These are phyloP conservation scores for Trichoderma sp. DNA, from an alignment of 2,329 filamentous ascomycete genomes.

Conservation along the genomic window DNA sequence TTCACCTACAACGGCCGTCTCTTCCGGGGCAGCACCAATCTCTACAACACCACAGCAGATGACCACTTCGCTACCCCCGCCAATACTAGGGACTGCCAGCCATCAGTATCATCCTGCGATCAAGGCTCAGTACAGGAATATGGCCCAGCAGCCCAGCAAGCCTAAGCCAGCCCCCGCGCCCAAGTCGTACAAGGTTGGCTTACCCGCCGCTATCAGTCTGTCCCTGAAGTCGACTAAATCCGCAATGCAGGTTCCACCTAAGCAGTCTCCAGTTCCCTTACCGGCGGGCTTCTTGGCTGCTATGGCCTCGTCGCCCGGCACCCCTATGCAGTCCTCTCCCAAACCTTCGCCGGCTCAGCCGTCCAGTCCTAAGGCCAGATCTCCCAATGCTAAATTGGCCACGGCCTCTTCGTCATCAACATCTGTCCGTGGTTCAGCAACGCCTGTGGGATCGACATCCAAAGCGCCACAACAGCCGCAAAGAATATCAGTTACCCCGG, in stretches of 20 bases:
- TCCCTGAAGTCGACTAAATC: slow-evolving; percentile 38
- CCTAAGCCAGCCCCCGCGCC: slow-evolving; percentile 34
- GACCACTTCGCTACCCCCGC: not conserved
- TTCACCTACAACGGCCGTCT: not conserved
- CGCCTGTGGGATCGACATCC: not conserved
- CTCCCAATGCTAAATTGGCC: slow-evolving; percentile 23
- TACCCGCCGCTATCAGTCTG: slow-evolving; percentile 34
- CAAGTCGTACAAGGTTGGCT: slow-evolving; percentile 43
- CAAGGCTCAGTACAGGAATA: slow-evolving; percentile 23
- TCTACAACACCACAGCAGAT: slow-evolving; percentile 14
- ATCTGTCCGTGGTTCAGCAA: not conserved
- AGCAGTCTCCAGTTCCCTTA: slow-evolving; percentile 51
- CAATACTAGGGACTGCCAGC: not conserved
- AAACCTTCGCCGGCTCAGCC: slow-evolving; percentile 31
- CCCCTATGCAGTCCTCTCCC: slow-evolving; percentile 30
- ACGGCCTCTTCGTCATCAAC: slow-evolving; percentile 17
- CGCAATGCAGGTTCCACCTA: slow-evolving; percentile 42
- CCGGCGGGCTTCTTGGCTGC: slow-evolving; percentile 50
- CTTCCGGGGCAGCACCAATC: not conserved
- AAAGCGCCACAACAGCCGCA: slow-evolving; percentile 5
- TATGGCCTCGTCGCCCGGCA: slow-evolving; percentile 40
- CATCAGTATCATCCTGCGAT: slow-evolving; percentile 28
- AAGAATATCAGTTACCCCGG: slow-evolving; percentile 39
- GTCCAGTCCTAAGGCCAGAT: slow-evolving; percentile 8
- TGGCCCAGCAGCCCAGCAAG: slow-evolving; percentile 31